phyloP scores from a whole-genome alignment of 352 stramenopile genomes.

The Globisporangium emineosum region DNA sequence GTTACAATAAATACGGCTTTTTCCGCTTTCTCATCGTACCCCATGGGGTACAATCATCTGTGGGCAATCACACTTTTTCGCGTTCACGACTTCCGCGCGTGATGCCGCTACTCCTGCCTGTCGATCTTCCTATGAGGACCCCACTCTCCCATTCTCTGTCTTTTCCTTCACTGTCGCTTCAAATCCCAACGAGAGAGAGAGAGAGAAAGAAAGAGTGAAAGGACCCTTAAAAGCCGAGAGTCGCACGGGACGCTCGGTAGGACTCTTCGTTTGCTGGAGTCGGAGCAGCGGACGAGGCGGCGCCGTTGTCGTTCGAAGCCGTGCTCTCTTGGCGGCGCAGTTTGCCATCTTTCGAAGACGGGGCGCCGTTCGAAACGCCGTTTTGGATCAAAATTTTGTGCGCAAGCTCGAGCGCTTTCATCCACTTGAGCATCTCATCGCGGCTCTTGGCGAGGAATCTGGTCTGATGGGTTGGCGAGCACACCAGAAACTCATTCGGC shows the following conservation, averaged over 20 bases:
- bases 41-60: not conserved
- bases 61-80: no score
- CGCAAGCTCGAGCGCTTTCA: constrained; percentile 49
- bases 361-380: constrained; percentile 25
- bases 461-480: constrained; percentile 70
- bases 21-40: not conserved
- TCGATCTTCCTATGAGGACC: no score
- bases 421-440: constrained; percentile 73
- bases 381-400: constrained; percentile 53
- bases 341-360: constrained; percentile 12
- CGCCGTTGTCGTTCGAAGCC: constrained; percentile 17
- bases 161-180: not conserved
- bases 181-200: not conserved
- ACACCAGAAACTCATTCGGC: constrained; percentile 75
- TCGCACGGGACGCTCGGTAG: constrained; percentile 52
- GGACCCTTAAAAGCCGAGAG: constrained; percentile 72
- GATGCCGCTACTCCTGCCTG: no score
- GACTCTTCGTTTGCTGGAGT: constrained; percentile 17
- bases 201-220: not conserved
- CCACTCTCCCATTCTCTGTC: not conserved
- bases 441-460: constrained; percentile 66
- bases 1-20: not conserved
- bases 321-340: constrained; percentile 26
- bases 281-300: not conserved
- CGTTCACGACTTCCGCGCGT: no score